These are phyloP conservation scores for Phytopythium boreale DNA, from an alignment of 352 stramenopile species.

Conservation along the genomic window DNA sequence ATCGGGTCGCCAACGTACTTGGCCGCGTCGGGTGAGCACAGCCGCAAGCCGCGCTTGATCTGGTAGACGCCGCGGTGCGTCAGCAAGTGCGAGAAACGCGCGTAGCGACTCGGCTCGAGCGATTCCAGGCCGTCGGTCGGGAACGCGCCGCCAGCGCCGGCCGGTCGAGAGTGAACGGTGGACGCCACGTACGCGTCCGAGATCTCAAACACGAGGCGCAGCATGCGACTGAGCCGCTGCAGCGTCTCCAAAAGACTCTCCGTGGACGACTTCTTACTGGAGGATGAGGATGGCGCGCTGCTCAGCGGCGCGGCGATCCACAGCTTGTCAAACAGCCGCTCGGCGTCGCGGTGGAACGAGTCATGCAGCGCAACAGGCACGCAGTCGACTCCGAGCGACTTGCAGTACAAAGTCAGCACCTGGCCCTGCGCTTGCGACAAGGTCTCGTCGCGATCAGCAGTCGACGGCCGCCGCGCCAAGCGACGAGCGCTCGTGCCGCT, in stretches of 20 bases:
- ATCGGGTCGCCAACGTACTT: constrained; percentile 82
- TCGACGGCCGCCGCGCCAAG: constrained; percentile 13
- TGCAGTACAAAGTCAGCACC: constrained; percentile 80
- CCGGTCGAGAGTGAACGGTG: constrained; percentile 53
- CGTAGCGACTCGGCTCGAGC: constrained; percentile 59
- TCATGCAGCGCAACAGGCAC: constrained; percentile 64
- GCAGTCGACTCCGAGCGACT: constrained; percentile 70
- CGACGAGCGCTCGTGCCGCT: neutral
- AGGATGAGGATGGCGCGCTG: constrained; percentile 16
- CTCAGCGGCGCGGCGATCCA: constrained; percentile 33
- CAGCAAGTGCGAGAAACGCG: constrained; percentile 54
- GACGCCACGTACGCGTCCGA: constrained; percentile 84
- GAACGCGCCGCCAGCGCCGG: constrained; percentile 12
- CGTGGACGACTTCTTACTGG: constrained; percentile 20
- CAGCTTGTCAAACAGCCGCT: constrained; percentile 83
- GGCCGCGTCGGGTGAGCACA: constrained; percentile 64
- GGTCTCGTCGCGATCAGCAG: constrained; percentile 23
- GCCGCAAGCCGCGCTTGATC: constrained; percentile 59
- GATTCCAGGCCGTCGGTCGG: constrained; percentile 38
- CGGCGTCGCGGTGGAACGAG: constrained; percentile 76
- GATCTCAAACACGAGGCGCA: constrained; percentile 82
- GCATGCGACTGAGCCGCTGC: constrained; percentile 60
- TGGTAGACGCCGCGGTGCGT: constrained; percentile 59
- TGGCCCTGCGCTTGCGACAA: constrained; percentile 65
- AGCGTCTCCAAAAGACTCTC: constrained; percentile 51